Percentiles rank a stretch among this genome's conserved stretches.
Conservation (phyloP, 1,139 yeast species). For the Geotrichum cucujoidarum region DNA sequence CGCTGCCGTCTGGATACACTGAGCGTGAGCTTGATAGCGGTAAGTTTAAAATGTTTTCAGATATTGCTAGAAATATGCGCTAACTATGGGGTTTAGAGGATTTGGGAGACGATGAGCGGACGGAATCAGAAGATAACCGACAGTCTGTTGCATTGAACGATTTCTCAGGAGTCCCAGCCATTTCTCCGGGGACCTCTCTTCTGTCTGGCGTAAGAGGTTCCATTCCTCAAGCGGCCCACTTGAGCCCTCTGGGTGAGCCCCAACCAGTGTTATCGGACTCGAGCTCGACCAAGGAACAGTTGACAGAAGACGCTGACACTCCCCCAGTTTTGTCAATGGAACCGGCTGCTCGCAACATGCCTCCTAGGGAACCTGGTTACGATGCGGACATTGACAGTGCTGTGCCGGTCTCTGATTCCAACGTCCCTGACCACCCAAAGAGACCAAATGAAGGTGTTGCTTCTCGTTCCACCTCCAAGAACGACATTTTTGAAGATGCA, state of each 20-base stretch:
- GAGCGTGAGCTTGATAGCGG: conserved; percentile 2
- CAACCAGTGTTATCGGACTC: background rate
- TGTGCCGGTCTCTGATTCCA: background rate
- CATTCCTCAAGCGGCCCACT: background rate
- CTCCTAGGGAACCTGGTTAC: too few relatives aligned
- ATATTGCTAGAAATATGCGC: too few relatives aligned
- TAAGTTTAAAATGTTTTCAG: background rate
- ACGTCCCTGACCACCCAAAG: background rate
- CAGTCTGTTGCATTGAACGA: conserved; percentile 20
- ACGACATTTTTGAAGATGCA: background rate
- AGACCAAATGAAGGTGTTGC: too few relatives aligned
- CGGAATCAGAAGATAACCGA: conserved; percentile 30
- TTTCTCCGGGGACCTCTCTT: too few relatives aligned
- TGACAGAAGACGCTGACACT: background rate
- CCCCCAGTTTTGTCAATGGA: background rate
- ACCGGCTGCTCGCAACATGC: background rate
- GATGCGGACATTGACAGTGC: too few relatives aligned
- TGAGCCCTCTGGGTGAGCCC: background rate
- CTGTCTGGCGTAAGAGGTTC: too few relatives aligned
- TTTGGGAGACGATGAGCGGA: conserved; percentile 34
- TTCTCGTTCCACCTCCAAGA: background rate
- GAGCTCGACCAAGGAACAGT: background rate
- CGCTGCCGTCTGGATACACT: background rate
- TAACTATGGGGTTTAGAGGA: conserved; percentile 22
- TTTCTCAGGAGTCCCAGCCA: background rate